A percentile compares a stretch with the other conserved stretches of the same genome.
phyloP scores from a whole-genome alignment of 2,329 filamentous ascomycete species.

The Parastagonospora avenae region DNA sequence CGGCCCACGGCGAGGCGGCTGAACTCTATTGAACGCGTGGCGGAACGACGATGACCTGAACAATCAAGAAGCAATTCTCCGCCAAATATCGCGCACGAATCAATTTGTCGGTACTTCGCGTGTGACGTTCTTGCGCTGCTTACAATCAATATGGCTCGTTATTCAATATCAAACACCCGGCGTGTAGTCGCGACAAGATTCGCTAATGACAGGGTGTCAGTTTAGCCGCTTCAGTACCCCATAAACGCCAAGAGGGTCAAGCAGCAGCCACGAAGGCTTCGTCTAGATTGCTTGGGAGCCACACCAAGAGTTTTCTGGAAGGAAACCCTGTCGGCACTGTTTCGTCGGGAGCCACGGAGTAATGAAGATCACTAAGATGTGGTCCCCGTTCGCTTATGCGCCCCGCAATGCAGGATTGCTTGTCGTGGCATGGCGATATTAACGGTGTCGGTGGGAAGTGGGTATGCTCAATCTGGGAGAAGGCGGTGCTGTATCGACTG shows the following conservation, averaged over 20 bases:
- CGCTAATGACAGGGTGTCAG: constrained; percentile 1
- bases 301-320: not conserved
- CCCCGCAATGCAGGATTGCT: not conserved
- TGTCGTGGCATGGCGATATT: constrained; percentile 1
- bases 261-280: constrained; percentile 24
- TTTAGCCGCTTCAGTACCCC: constrained; percentile 19
- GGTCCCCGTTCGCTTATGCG: not conserved
- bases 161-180: constrained; percentile 6
- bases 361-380: not conserved
- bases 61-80: constrained; percentile 6
- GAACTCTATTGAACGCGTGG: not conserved
- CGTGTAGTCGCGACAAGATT: constrained; percentile 1
- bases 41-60: not conserved
- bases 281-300: constrained; percentile 18
- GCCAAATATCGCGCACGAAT: constrained; percentile 1
- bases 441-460: not conserved
- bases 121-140: not conserved
- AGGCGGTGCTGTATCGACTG: not conserved
- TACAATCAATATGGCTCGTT: not conserved
- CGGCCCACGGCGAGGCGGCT: not conserved
- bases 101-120: not conserved
- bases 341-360: constrained; percentile 7
- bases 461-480: not conserved
- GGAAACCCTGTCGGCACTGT: not conserved
- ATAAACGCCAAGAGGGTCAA: constrained; percentile 21